Evolutionary conservation across 352 stramenopile species (phyloP), one percentile per base, ranked within the genome.

Genomic region (Globisporangium ultimum): DNA sequence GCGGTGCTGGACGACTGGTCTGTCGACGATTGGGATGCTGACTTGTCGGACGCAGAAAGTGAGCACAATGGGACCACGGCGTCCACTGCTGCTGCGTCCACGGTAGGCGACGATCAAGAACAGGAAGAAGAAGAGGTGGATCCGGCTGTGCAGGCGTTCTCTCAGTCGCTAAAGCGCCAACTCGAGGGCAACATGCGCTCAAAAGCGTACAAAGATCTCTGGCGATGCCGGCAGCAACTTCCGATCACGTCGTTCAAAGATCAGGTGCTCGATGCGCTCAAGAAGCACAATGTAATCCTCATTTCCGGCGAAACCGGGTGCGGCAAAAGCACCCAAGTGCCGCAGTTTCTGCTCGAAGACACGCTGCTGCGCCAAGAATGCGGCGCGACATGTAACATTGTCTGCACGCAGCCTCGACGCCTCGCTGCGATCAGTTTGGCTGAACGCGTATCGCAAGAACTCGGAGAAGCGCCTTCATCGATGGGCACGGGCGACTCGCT

Each of bases 321-420:
- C 63, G 95, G 94, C 15, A 98, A 98, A 57, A 97, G 89, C 54
- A 98, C 95, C 3, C 96, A 99, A 66, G 96, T 99, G 20, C 96
- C 96, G 32, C 96, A 99, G 62, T 99, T 98, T 41, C 79, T 99
- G 36, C 76, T 99, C 1, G 93, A 99, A 61, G 78, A 98, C 22
- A 69, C 84, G 60, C 79, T 98, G 20, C 53, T 87, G 15, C 61
- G 63, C 0, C 64, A 89, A 6, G 63, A 80, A 43, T 72, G 74
- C 17, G 78, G 89, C 18, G 80, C 80, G 7, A 68, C 73, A 7
- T 96, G 96, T 59, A 87, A 98, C 55, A 98, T 99, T 65, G 72
- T 99, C 45, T 97, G 97, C 58, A 98, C 95, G 15, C 97, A 99
- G 66, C 97, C 97, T 47, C 88, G 97, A 9, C 88, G 97, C 50